Evolutionary conservation across 1,284 basidiomycete genomes (phyloP).

Genomic region (Phellinidium pouzarii): DNA sequence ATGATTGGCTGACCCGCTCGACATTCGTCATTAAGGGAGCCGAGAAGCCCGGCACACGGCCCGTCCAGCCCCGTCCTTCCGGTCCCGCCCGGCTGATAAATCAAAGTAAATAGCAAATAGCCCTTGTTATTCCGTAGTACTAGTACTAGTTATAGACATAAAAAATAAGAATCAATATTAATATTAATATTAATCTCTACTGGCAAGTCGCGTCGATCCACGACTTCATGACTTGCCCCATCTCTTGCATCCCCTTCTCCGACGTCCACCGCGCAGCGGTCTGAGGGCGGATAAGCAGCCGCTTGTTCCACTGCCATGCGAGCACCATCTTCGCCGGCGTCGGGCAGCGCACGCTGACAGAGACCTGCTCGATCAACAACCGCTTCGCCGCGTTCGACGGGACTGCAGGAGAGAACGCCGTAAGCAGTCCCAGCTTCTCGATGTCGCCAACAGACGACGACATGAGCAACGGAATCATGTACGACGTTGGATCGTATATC

Average conservation of each 20-base stretch:
- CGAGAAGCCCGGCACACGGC: not conserved
- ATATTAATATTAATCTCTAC: no score
- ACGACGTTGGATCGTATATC: not conserved
- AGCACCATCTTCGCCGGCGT: constrained; percentile 5
- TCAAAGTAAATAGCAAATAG: not conserved
- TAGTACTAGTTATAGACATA: no score
- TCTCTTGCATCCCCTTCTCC: not conserved
- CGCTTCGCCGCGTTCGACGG: not conserved
- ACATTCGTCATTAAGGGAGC: no score
- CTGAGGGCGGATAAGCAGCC: not conserved
- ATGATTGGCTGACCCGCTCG: no score
- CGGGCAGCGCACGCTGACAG: constrained; percentile 2
- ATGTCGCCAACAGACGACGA: not conserved
- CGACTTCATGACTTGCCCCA: not conserved
- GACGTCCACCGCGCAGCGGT: not conserved
- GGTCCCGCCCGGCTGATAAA: not conserved
- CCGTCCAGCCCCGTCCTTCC: not conserved
- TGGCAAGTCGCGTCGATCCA: constrained; percentile 4
- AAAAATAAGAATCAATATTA: no score
- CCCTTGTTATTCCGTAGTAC: no score
- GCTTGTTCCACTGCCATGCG: not conserved
- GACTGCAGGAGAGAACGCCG: not conserved
- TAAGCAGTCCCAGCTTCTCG: not conserved
- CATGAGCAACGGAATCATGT: constrained; percentile 2
- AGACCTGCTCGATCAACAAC: not conserved